Evolutionary conservation across 768 basidiomycete species (phyloP), one percentile per base, ranked within the genome.

Genomic region (Suillus paluster): DNA sequence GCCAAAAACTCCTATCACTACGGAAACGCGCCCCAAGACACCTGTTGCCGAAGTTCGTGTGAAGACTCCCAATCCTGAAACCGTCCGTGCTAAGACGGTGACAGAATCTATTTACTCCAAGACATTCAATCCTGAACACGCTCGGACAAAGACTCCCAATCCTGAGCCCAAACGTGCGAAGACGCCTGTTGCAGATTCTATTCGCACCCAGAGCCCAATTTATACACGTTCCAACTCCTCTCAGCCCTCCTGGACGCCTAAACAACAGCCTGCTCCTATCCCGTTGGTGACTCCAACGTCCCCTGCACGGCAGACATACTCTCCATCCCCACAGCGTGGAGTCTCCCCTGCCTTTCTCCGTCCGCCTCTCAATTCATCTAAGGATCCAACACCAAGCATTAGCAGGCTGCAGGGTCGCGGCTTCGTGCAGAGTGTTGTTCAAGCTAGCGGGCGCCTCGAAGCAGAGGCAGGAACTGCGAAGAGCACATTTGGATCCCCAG

Each of bases 351-450:
- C 83, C 5, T 89, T 92, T 70, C 76, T 87, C 30, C 86, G 84
- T 49, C 67, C 56, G 11, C 71, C 70, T 3, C 7, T 8, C 12
- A 77, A 80, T 2, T 70, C 81, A 4, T 73, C 80, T 57, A 94
- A 93, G 71, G 91, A 92, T 49, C 84, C 84, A 4, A 92, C 91
- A 2, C 93, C 93, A 0, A 93, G 91, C 71, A 84, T 94, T 36
- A 94, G 90, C 63, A 79, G 92, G 63, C 75, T 95, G 19, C 88
- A 94, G 68, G 93, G 93, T 21, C 86, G 93, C 44, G 93, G 93
- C 5, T 94, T 95, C 70, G 93, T 95, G 3, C 89, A 91, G 73
- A 91, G 83, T 64, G 86, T 92, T 78, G 89, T 95, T 38, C 87
- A 89, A 73, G 88, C 82, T 52, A 91, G 85, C 67, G 78, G 83